Base-by-base conservation (phyloP, 495 filamentous ascomycete species). In the Chaetomium tenue region DNA sequence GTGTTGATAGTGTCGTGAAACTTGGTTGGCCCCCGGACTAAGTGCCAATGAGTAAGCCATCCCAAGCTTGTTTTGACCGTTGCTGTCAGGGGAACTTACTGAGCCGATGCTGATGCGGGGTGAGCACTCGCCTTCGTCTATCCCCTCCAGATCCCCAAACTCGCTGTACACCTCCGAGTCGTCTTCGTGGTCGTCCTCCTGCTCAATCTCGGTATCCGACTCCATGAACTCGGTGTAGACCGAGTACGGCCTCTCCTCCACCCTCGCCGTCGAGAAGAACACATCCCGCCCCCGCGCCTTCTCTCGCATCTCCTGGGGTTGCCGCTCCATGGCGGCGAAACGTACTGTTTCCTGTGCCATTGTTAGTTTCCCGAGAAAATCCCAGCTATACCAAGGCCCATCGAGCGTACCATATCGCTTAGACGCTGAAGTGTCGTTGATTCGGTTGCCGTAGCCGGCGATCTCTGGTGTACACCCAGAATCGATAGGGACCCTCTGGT, bases 1-100 rank as follows among this genome's bases (percentile, higher is more conserved):
- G 88, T 7, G 89, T 89, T 16, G 90, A 92, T 15, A 90, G 76
- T 11, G 90, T 91, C 8, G 89, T 90, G 66, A 88, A 81, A 74
- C 89, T 91, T 63, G 81, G 80, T 70, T 88, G 82, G 25, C 86
- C 82, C 25, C 86, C 82, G 58, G 80, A 79, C 83, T 86, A 66
- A 40, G 8, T 55, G 1, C 4, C 44, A 23, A 22, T 57, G 11
- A 58, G 53, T 26, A 48, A 13, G 0, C 52, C 23, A 33, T 26
- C 60, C 40, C 44, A 39, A 25, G 28, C 9, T 15, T 44, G 13
- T 28, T 20, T 4, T 3, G 20, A n/a, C 8, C 18, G 7, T 46
- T 5, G 2, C 18, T 26, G 30, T 30, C 2, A 54, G 46, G 53
- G 55, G 61, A 22, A 78, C 87, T 69, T 78, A 90, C 87, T 58